Evolutionary conservation across 495 filamentous ascomycete genomes (phyloP).

Genomic region (Letharia columbiana): DNA sequence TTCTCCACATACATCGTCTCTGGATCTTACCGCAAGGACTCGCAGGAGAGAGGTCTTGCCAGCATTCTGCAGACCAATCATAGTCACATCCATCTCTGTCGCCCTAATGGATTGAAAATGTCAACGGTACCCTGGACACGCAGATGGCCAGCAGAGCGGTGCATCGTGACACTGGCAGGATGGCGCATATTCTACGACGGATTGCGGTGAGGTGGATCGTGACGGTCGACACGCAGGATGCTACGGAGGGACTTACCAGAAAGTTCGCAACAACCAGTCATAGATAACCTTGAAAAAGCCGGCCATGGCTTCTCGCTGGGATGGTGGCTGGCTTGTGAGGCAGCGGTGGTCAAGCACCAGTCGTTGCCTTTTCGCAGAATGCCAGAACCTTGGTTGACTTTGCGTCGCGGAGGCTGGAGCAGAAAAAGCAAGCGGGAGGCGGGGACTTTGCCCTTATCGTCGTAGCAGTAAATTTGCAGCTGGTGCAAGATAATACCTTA

Average conservation of each 20-base stretch:
- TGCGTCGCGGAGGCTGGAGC: constrained; percentile 6
- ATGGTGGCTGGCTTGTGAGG: constrained; percentile 16
- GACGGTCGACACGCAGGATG: background rate
- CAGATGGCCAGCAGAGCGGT: background rate
- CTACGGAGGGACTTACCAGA: constrained; percentile 63
- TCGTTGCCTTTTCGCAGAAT: constrained; percentile 17
- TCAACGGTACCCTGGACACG: constrained; percentile 4
- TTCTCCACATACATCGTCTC: constrained; percentile 14
- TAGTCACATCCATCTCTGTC: constrained; percentile 98
- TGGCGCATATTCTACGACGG: background rate
- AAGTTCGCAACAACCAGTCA: constrained; percentile 95
- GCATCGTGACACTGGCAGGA: background rate
- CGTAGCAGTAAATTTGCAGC: constrained; percentile 11
- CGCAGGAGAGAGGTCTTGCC: constrained; percentile 93
- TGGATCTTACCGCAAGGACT: constrained; percentile 75
- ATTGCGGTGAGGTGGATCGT: background rate
- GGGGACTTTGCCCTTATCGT: constrained; percentile 22
- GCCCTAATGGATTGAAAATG: constrained; percentile 52
- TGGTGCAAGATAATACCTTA: background rate
- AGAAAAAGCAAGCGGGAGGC: constrained; percentile 19
- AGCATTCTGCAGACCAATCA: constrained; percentile 98
- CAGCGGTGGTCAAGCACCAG: constrained; percentile 14
- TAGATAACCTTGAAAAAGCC: constrained; percentile 89
- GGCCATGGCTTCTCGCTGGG: constrained; percentile 50
- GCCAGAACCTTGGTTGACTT: constrained; percentile 20